Percentiles rank a stretch among this genome's conserved stretches.
These are phyloP conservation scores for Gnomoniopsis sp. DNA, from an alignment of 2,329 filamentous ascomycete species.

Conservation along the genomic window DNA sequence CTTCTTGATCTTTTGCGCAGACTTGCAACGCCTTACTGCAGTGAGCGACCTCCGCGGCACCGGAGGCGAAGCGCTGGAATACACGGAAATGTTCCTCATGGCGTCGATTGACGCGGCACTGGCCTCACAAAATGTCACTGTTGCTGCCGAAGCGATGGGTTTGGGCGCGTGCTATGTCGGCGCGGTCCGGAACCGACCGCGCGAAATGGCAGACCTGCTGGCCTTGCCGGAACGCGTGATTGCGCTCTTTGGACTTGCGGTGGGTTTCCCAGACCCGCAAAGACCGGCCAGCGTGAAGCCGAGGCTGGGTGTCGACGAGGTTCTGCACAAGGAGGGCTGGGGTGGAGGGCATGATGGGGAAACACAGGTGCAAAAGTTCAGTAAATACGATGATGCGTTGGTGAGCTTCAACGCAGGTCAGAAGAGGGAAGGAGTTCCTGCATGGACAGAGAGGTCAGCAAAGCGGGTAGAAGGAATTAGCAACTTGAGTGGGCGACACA, in stretches of 20 bases:
- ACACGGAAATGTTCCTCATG: conserved; percentile 31
- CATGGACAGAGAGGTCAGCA: conserved; percentile 1
- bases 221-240: conserved; percentile 27
- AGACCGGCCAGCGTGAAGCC: conserved; percentile 26
- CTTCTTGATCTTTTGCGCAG: conserved; percentile 31
- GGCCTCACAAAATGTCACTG: conserved; percentile 28
- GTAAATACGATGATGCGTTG: not conserved
- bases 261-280: conserved; percentile 25
- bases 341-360: not conserved
- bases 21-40: conserved; percentile 27
- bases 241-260: conserved; percentile 28
- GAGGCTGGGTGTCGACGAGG: conserved; percentile 19
- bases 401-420: not conserved
- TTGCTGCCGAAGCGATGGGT: conserved; percentile 29
- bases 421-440: not conserved
- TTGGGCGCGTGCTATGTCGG: conserved; percentile 31
- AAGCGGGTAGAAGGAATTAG: not conserved
- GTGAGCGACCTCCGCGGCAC: conserved; percentile 22
- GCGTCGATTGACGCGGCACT: conserved; percentile 29
- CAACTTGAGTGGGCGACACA: not conserved
- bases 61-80: conserved; percentile 25
- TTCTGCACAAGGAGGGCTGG: conserved; percentile 1
- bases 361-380: not conserved
- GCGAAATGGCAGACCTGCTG: conserved; percentile 26
- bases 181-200: conserved; percentile 26